Base-by-base conservation (phyloP, 257 asterid species). In the Schizonepeta tenuifolia region DNA sequence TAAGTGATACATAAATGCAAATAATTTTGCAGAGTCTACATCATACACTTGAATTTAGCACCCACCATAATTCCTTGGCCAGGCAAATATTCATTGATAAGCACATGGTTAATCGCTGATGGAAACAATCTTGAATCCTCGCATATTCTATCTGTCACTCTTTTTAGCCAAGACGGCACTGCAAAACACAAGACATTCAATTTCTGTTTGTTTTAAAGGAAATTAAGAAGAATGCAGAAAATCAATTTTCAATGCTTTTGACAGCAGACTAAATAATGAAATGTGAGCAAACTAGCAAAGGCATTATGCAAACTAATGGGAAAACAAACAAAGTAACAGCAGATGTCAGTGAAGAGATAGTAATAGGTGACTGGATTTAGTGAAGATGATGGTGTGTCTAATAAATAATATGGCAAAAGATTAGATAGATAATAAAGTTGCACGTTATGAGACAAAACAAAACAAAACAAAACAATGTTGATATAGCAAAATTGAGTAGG, bases 41-140 rank as follows among this genome's bases (percentile, higher is more conserved):
- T 38, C 26, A 69, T 49, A 28, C 35, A 36, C 18, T 22, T 1
- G 22, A 13, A 50, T 70, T 71, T 49, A 49, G 69, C 11, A 81
- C 85, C 41, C 69, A 90, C 98, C 98, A 95, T 91, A 55, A 95
- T 91, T 69, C 99, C 99, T 82, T 95, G 99, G 81, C 82, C 76
- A 44, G 95, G 87, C 60, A 85, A 90, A 84, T 95, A 95, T 82
- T 95, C 98, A 35, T 92, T 95, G 80, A 92, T 91, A 57, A 95
- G 97, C 77, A 95, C 97, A 43, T 95, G 99, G 81, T 95, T 95
- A 73, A 95, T 90, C 28, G 86, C 82, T 14, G 98, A 87, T 6
- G 97, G 96, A 75, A 91, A 95, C 81, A 91, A 55, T 76, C 81
- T 72, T 31, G 92, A 81, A 50, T 84, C 85, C 67, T 88, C 86